Percentiles rank a stretch among this genome's conserved stretches.
phyloP scores from a whole-genome alignment of 2,329 filamentous ascomycete species.

The Drechslera avenae region DNA sequence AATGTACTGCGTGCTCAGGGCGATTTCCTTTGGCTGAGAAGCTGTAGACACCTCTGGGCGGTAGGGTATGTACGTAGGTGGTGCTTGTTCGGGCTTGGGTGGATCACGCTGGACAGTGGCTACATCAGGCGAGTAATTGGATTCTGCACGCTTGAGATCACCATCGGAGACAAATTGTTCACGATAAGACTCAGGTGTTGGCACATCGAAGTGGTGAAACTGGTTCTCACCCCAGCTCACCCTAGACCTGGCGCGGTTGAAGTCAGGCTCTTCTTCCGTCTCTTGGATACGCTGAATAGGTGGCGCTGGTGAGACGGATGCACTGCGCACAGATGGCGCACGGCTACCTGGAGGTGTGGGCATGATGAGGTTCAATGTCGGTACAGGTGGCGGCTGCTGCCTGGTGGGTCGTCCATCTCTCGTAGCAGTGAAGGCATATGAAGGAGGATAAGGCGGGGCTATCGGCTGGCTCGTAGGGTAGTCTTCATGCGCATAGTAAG shows the following conservation, averaged over 20 bases:
- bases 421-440: slow-evolving; percentile 49
- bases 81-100: slow-evolving; percentile 36
- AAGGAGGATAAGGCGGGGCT: slow-evolving; percentile 44
- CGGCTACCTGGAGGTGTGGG: slow-evolving; percentile 63
- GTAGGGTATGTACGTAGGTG: slow-evolving; percentile 39
- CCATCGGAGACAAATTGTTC: slow-evolving; percentile 45
- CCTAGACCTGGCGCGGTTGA: slow-evolving; percentile 36
- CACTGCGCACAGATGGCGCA: slow-evolving; percentile 46
- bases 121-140: slow-evolving; percentile 41
- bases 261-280: slow-evolving; percentile 28
- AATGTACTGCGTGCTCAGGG: slow-evolving; percentile 39
- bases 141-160: slow-evolving; percentile 31
- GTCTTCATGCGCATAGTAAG: slow-evolving; percentile 51
- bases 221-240: slow-evolving; percentile 57
- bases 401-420: slow-evolving; percentile 46
- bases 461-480: slow-evolving; percentile 32
- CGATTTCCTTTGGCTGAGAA: slow-evolving; percentile 26
- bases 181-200: slow-evolving; percentile 51
- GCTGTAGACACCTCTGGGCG: slow-evolving; percentile 29
- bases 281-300: slow-evolving; percentile 35
- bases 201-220: slow-evolving; percentile 54
- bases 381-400: slow-evolving; percentile 53
- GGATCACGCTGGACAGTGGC: slow-evolving; percentile 49
- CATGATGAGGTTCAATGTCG: slow-evolving; percentile 61
- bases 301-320: slow-evolving; percentile 45